Percentiles rank a stretch among this genome's conserved stretches.
phyloP scores from a whole-genome alignment of 805 yeast genomes.

The Pichia occidentalis region DNA sequence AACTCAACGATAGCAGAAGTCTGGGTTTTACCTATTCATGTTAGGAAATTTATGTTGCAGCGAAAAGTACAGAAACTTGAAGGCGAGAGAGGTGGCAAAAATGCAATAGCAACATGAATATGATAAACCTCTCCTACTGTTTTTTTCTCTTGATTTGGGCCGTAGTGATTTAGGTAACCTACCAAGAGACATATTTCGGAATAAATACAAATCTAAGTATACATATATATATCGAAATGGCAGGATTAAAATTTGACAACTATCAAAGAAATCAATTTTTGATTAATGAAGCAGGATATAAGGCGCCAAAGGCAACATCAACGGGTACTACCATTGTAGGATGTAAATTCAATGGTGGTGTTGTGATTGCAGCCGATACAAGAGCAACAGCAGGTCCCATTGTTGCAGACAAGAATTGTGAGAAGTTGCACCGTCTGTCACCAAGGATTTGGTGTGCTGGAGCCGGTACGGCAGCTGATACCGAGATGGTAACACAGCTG shows the following conservation, averaged over 20 bases:
- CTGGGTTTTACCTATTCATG: too few species aligned
- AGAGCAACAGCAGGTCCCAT: constrained; percentile 95
- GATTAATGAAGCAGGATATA: constrained; percentile 57
- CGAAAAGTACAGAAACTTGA: too few species aligned
- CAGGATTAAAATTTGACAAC: constrained; percentile 90
- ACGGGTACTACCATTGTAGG: constrained; percentile 99
- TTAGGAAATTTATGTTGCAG: too few species aligned
- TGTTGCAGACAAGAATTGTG: constrained; percentile 98
- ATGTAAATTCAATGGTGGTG: constrained; percentile 87
- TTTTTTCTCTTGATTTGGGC: too few species aligned
- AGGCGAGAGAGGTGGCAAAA: too few species aligned
- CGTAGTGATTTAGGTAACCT: too few species aligned
- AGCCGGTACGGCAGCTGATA: constrained; percentile 99
- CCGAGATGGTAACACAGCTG: constrained; percentile 94
- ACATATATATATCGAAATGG: constrained; percentile 39
- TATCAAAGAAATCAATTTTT: constrained; percentile 81
- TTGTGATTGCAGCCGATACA: constrained; percentile 96
- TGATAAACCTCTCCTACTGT: too few species aligned
- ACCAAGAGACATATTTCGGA: too few species aligned
- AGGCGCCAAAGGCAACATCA: constrained; percentile 84
- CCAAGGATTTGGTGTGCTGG: constrained; percentile 99
- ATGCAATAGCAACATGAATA: too few species aligned
- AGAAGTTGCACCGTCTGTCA: constrained; percentile 81
- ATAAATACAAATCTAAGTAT: too few species aligned
- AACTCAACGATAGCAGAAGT: too few species aligned